phyloP scores from a whole-genome alignment of 768 basidiomycete species.

The Ramaria rubella region DNA sequence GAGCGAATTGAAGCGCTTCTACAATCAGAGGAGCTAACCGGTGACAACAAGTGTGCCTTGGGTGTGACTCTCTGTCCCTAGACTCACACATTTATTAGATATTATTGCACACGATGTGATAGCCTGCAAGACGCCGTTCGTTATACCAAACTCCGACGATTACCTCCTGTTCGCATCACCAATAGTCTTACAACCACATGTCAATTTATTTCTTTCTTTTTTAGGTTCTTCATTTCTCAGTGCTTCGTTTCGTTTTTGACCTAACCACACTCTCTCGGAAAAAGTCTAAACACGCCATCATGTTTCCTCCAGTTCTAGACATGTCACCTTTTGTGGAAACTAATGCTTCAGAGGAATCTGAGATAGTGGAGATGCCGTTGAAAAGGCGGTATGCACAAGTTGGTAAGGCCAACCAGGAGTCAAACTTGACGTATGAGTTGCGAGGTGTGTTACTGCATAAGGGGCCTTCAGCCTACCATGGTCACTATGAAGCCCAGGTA shows the following conservation, averaged over 20 bases:
- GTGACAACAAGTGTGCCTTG: conserved; percentile 69
- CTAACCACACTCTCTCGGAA: conserved; percentile 69
- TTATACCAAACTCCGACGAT: conserved; percentile 55
- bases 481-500: conserved; percentile 84
- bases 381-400: conserved; percentile 6
- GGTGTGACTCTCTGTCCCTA: background rate
- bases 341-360: background rate
- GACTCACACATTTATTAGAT: conserved; percentile 39
- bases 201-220: conserved; percentile 16
- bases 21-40: conserved; percentile 64
- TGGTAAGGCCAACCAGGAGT: background rate
- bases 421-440: conserved; percentile 59
- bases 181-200: background rate
- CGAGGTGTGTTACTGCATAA: conserved; percentile 84
- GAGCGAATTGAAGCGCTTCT: conserved; percentile 63
- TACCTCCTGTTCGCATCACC: conserved; percentile 54
- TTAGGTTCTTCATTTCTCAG: conserved; percentile 71
- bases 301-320: conserved; percentile 68
- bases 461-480: conserved; percentile 86
- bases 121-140: conserved; percentile 73
- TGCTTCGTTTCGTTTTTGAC: conserved; percentile 92
- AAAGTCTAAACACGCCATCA: conserved; percentile 76
- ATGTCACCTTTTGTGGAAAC: conserved; percentile 40
- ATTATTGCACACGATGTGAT: conserved; percentile 72
- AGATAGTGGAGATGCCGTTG: conserved; percentile 19